Base-by-base conservation (phyloP, 805 yeast genomes). In the Ogataea chonburiensis region DNA sequence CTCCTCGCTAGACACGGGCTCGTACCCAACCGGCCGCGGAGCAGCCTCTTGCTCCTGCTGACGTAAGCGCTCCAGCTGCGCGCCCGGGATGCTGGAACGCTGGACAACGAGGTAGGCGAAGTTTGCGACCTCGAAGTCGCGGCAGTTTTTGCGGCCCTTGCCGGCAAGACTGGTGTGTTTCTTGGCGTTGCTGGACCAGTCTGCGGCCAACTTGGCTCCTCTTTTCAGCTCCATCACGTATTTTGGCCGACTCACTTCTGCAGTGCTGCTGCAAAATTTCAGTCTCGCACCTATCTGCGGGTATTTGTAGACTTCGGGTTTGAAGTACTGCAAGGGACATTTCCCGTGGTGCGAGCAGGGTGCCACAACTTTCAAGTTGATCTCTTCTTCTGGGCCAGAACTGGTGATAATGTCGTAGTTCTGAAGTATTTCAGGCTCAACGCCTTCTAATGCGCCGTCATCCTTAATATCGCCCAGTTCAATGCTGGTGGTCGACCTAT, bases 301-400 rank as follows among this genome's bases (percentile, higher is more conserved):
- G 28, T 68, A 71, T 24, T 67, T 66, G 54, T 80, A 85, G 51
- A 71, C 77, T 22, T 74, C 75, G 2, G 94, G 86, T 32, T 82
- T 82, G 10, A 82, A 80, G 20, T 78, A 69, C 58, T 89, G 97
- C 37, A 91, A 63, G 0, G 98, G 97, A 53, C 97, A 89, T 46
- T 68, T 72, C 9, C 80, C 75, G 51, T 87, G 96, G 56, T 93
- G 97, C 1, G 91, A 62, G 55, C 97, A 93, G 3, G 98, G 98
- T 0, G 96, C 96, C 13, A 91, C 55, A 7, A 91, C 70, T 25
- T 73, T 72, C 33, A 88, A 52, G 46, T 81, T 73, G 70, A 53
- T 73, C 60, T 28, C 46, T 26, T 41, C 53, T 13, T 30, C 42
- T 3, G 38, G 24, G 16, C 37, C 32, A 15, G 36, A 39, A 1